Base-by-base conservation (phyloP, 2,329 filamentous ascomycete genomes). In the Pseudopithomyces chartarum region DNA sequence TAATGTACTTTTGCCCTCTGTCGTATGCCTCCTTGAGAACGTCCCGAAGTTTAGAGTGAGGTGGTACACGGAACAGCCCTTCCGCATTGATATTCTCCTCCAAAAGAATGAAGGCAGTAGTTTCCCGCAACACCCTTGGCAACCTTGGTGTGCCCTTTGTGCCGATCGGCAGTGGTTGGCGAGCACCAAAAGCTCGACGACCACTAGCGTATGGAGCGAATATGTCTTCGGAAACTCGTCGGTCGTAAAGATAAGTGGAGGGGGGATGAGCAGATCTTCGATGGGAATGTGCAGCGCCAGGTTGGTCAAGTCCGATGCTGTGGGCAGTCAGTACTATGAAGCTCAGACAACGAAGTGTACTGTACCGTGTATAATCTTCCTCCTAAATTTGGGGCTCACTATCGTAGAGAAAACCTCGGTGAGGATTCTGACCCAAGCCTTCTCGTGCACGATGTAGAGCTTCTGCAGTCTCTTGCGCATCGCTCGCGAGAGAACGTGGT, bases 371-470 rank as follows among this genome's bases (percentile, higher is more conserved):
- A 83, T 74, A 42, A 85, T 82, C 75, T 85, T 85, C 66, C 81
- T 78, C 67, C 81, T 74, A 64, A 84, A 85, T 65, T 85, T 85
- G 33, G 81, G 81, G 57, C 81, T 84, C 19, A 84, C 82, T 50
- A 85, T 81, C 23, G 82, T 84, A 3, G 81, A 82, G 69, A 85
- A 82, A 54, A 85, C 79, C 65, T 84, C 82, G 19, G 84, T 77
- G 60, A 85, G 70, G 42, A 85, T 82, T 53, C 82, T 72, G 33
- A 85, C 81, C 82, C 83, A 85, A 23, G 80, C 82, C 54, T 82
- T 79, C 64, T 84, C 82, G 66, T 85, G 83, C 52, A 85, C 83
- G 64, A 85, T 82, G 69, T 84, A 85, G 40, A 85, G 74, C 65
- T 78, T 81, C 66, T 83, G 80, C 55, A 85, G 75, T 56, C 81